Evolutionary conservation across 2,329 filamentous ascomycete genomes (phyloP).

Genomic region (Emericellopsis atlantica): DNA sequence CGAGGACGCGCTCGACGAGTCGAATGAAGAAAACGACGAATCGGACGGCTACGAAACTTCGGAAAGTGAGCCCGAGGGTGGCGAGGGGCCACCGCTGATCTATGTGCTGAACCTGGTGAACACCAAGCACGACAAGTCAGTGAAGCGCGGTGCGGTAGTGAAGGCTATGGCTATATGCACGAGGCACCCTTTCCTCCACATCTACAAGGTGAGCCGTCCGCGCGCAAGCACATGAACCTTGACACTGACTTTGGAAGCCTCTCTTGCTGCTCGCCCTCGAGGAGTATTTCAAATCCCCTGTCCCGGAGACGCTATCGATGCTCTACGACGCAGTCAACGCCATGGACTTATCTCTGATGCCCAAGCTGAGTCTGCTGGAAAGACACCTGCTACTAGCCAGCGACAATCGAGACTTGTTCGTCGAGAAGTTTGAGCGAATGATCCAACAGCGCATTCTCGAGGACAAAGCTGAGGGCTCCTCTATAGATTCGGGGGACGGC

Average conservation of each 20-base stretch:
- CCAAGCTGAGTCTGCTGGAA: slow-evolving; percentile 71
- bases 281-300: slow-evolving; percentile 90
- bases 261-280: slow-evolving; percentile 82
- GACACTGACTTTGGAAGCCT: slow-evolving; percentile 41
- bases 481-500: slow-evolving; percentile 25
- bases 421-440: slow-evolving; percentile 96
- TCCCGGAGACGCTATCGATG: slow-evolving; percentile 74
- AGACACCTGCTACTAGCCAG: slow-evolving; percentile 76
- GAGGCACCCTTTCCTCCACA: slow-evolving; percentile 91
- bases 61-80: slow-evolving; percentile 53
- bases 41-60: slow-evolving; percentile 39
- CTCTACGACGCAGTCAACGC: slow-evolving; percentile 88
- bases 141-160: slow-evolving; percentile 85
- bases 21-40: slow-evolving; percentile 34
- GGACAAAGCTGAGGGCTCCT: slow-evolving; percentile 33
- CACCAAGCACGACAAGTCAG: slow-evolving; percentile 89
- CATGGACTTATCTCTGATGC: slow-evolving; percentile 94
- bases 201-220: slow-evolving; percentile 65
- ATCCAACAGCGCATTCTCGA: slow-evolving; percentile 69
- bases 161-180: slow-evolving; percentile 99
- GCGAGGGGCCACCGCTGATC: slow-evolving; percentile 81
- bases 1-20: slow-evolving; percentile 26
- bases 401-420: slow-evolving; percentile 90
- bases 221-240: not conserved
- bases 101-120: slow-evolving; percentile 97